Evolutionary conservation across 2,329 filamentous ascomycete species (phyloP).

Genomic region (Aureobasidium melanogenum): DNA sequence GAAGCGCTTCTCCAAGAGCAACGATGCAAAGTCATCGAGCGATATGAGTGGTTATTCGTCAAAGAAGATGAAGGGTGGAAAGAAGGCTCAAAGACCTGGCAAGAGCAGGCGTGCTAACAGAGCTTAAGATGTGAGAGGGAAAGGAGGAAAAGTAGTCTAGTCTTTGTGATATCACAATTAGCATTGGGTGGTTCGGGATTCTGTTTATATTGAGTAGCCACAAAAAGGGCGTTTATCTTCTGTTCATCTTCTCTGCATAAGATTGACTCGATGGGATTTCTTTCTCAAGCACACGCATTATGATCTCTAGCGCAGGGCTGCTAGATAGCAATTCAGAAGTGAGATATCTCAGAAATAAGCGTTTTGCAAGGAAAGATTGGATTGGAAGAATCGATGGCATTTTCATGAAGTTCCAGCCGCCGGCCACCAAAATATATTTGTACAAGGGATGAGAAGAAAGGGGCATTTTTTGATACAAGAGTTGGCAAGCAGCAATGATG

Average conservation of each 20-base stretch:
- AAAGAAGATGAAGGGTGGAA: constrained; percentile 70
- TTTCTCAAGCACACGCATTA: background rate
- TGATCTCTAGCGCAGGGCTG: background rate
- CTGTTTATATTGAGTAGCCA: background rate
- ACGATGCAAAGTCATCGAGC: constrained; percentile 72
- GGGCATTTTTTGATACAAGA: constrained; percentile 1
- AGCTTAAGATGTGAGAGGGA: background rate
- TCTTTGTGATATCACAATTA: background rate
- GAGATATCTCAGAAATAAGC: too few relatives aligned
- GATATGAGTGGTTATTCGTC: constrained; percentile 74
- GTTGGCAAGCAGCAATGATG: background rate
- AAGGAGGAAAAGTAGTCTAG: background rate
- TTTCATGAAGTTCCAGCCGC: background rate
- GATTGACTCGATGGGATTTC: background rate
- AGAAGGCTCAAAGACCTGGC: constrained; percentile 21
- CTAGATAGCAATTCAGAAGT: background rate
- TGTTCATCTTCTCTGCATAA: background rate
- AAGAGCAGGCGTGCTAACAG: constrained; percentile 31
- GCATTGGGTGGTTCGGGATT: background rate
- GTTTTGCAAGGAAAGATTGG: background rate
- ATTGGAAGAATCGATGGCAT: background rate
- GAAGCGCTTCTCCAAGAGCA: constrained; percentile 85
- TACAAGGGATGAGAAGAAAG: background rate
- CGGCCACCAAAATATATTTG: constrained; percentile 4
- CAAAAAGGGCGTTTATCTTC: background rate